Evolutionary conservation across 2,329 filamentous ascomycete species (phyloP), one percentile per base, ranked within the genome.

Genomic region (Beauveria sp.): DNA sequence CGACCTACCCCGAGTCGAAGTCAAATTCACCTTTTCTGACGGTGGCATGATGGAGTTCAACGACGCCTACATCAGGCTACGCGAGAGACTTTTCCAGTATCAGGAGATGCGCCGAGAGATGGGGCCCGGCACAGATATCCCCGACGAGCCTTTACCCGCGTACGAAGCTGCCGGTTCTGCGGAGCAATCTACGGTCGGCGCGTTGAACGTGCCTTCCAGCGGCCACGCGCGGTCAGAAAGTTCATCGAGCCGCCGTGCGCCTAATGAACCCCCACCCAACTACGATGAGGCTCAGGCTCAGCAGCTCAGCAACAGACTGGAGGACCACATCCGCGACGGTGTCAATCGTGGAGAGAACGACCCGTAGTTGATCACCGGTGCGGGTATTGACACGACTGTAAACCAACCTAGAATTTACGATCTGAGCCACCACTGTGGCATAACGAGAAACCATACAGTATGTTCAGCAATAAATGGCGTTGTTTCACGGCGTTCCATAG

Each of bases 31-130:
- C 24, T 98, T 98, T 79, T 93, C 92, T 71, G 93, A 98, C 65
- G 93, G 93, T 49, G 93, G 93, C n/a, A 93, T 93, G 63, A 95
- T 89, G 73, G 92, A 96, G 67, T 98, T 96, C 71, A 88, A 93
- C 69, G 84, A 85, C 56, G 85, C 85, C 58, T 96, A 93, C 70
- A 91, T 96, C 69, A 82, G 89, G 61, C 86, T 97, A 66, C 92
- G 91, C 71, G 93, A 96, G 71, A 84, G 91, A 7, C 77, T 96
- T 61, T 83, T 88, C 66, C 91, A 97, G 69, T 91, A 88, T 8
- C 85, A 92, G 43, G 90, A 95, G 61, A 82, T 89, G 63, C 87
- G 88, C 38, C 77, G 87, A 61, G 88, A 89, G 68, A 85, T 82
- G 65, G 88, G 87, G n/a, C 80, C 80, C 66, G 79, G 75, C 51